A percentile compares a stretch with the other conserved stretches of the same genome.
These are phyloP conservation scores for Talaromyces sp. DNA, from an alignment of 2,329 filamentous ascomycete genomes.

Conservation along the genomic window DNA sequence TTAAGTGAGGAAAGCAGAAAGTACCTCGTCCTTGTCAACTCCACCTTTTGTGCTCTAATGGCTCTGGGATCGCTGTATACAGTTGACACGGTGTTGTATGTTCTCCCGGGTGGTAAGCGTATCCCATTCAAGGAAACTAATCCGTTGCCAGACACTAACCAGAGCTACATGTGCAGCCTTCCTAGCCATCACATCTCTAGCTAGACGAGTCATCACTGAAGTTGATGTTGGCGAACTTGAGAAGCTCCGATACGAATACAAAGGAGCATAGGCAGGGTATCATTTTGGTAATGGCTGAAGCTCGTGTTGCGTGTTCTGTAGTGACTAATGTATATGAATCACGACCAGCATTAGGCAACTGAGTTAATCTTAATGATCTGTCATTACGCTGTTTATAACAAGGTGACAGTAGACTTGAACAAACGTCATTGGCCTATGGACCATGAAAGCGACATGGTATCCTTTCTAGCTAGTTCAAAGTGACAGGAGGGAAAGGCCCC, in stretches of 20 bases:
- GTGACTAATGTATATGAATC: not conserved
- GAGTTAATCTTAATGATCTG: not conserved
- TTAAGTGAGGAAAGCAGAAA: not conserved
- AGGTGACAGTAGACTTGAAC: not conserved
- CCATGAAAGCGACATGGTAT: not conserved
- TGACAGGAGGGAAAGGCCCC: not conserved
- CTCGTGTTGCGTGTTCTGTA: not conserved
- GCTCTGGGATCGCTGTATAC: slow-evolving; percentile 27
- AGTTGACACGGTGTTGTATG: slow-evolving; percentile 26
- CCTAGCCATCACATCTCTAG: slow-evolving; percentile 31
- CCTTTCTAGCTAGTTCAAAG: not conserved
- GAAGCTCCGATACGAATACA: slow-evolving; percentile 40
- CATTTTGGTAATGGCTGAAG: not conserved
- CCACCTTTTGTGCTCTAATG: slow-evolving; percentile 30
- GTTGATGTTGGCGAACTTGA: slow-evolving; percentile 39
- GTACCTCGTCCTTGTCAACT: slow-evolving; percentile 5
- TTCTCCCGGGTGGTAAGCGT: slow-evolving; percentile 39
- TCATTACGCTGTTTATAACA: not conserved
- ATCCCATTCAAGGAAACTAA: not conserved
- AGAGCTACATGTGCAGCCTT: slow-evolving; percentile 28
- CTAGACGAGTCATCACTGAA: slow-evolving; percentile 35
- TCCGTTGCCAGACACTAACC: not conserved
- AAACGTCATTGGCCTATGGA: not conserved
- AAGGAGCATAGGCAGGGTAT: slow-evolving; percentile 33
- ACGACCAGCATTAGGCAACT: not conserved